Conservation (phyloP, 768 basidiomycete genomes). For the Chalciporus sphaerocephalus region DNA sequence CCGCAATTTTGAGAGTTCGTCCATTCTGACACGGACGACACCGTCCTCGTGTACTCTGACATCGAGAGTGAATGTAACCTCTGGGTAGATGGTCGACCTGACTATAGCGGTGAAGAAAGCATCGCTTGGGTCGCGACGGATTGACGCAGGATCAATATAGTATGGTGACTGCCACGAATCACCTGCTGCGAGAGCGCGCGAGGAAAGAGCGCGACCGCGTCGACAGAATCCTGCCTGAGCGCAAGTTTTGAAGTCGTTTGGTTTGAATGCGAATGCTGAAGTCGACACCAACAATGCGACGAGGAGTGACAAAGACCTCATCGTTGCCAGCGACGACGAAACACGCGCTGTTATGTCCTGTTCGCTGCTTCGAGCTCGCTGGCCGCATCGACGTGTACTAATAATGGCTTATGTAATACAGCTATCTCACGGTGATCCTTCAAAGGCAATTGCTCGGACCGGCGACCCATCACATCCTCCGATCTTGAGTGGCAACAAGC, state of each 20-base stretch:
- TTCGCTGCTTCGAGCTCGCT: too few species aligned
- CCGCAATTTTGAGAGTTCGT: slow-evolving; percentile 73
- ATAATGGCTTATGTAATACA: slow-evolving; percentile 1
- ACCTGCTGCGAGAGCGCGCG: slow-evolving; percentile 56
- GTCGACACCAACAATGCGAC: slow-evolving; percentile 32
- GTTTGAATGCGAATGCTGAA: slow-evolving; percentile 56
- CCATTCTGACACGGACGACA: slow-evolving; percentile 87
- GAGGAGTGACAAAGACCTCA: slow-evolving; percentile 25
- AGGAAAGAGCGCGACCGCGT: slow-evolving; percentile 79
- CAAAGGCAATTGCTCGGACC: slow-evolving; percentile 53
- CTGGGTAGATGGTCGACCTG: slow-evolving; percentile 76
- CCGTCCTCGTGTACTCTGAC: slow-evolving; percentile 84
- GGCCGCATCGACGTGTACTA: neutral
- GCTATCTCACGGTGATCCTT: slow-evolving; percentile 15
- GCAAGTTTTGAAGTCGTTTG: slow-evolving; percentile 91
- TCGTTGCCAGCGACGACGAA: neutral
- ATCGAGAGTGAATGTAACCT: slow-evolving; percentile 76
- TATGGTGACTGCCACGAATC: slow-evolving; percentile 84
- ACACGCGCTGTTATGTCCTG: neutral
- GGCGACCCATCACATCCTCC: slow-evolving; percentile 63
- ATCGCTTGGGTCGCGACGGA: slow-evolving; percentile 43
- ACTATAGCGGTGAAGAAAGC: slow-evolving; percentile 73
- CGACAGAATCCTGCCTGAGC: slow-evolving; percentile 93
- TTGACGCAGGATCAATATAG: slow-evolving; percentile 60
- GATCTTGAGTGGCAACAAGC: slow-evolving; percentile 54